These are phyloP conservation scores for Dictyostelium intermedium DNA, from an alignment of 78 protist species.

Conservation along the genomic window DNA sequence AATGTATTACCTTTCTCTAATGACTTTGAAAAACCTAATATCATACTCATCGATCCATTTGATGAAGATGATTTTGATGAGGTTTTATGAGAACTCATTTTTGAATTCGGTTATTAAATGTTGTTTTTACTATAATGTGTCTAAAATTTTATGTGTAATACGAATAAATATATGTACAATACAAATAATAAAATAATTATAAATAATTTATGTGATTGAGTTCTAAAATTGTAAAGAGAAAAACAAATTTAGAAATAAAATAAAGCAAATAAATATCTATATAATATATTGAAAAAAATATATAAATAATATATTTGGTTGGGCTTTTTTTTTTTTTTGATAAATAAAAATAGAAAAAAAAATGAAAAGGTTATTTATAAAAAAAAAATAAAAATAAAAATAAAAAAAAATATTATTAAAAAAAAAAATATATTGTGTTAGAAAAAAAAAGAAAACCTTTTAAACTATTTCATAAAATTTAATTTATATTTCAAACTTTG, in stretches of 20 bases:
- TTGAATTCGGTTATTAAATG: not conserved
- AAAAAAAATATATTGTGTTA: too few species aligned
- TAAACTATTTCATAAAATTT: not conserved
- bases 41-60: not conserved
- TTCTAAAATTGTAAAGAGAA: not conserved
- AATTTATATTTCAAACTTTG: not conserved
- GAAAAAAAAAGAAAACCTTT: not conserved
- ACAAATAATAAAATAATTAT: not conserved
- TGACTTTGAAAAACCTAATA: conserved; percentile 42
- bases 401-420: too few species aligned
- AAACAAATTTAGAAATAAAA: not conserved
- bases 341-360: not conserved
- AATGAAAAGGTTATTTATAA: too few species aligned
- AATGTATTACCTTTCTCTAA: conserved; percentile 32
- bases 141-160: too few species aligned
- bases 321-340: not conserved
- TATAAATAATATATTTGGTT: not conserved
- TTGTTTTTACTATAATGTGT: not conserved
- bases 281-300: not conserved
- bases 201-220: not conserved
- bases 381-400: not conserved
- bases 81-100: not conserved
- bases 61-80: not conserved
- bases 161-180: not conserved
- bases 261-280: not conserved